A percentile compares a stretch with the other conserved stretches of the same genome.
phyloP scores from a whole-genome alignment of 495 filamentous ascomycete species.

The Tuber borchii region DNA sequence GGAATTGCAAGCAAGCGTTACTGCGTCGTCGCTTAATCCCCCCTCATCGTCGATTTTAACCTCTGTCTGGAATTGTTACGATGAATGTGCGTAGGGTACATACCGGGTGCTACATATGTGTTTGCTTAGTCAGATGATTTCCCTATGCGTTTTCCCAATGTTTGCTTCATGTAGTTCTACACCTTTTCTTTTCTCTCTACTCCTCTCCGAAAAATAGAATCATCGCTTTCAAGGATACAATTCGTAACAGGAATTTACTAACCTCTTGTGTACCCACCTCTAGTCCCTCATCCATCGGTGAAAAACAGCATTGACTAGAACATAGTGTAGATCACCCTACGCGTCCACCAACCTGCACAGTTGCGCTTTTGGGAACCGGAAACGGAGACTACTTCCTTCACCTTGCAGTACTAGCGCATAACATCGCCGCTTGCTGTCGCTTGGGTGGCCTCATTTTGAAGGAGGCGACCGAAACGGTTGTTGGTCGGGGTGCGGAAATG shows the following conservation, averaged over 20 bases:
- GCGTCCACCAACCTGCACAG: slow-evolving; percentile 47
- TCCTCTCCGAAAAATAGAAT: too few species aligned
- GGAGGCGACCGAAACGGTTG: slow-evolving; percentile 55
- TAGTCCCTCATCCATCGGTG: not conserved
- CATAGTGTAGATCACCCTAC: not conserved
- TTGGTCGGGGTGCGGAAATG: slow-evolving; percentile 67
- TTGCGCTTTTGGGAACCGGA: slow-evolving; percentile 77
- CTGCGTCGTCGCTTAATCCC: slow-evolving; percentile 10
- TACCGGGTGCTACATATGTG: too few species aligned
- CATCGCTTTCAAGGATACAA: too few species aligned
- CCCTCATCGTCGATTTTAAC: not conserved
- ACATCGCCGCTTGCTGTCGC: slow-evolving; percentile 28
- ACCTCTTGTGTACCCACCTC: not conserved
- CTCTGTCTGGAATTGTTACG: too few species aligned
- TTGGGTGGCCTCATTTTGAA: slow-evolving; percentile 43
- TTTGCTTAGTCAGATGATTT: too few species aligned
- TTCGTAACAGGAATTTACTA: too few species aligned
- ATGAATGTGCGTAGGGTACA: too few species aligned
- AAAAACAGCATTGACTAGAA: slow-evolving; percentile 19
- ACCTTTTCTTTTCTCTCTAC: too few species aligned
- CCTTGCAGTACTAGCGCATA: slow-evolving; percentile 49
- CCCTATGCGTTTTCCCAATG: too few species aligned
- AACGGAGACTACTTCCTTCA: slow-evolving; percentile 87
- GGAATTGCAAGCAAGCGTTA: slow-evolving; percentile 56
- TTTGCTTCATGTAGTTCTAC: too few species aligned